Percentiles rank a stretch among this genome's conserved stretches.
phyloP scores from a whole-genome alignment of 208 protist species.

The Naegleria gruberi region DNA sequence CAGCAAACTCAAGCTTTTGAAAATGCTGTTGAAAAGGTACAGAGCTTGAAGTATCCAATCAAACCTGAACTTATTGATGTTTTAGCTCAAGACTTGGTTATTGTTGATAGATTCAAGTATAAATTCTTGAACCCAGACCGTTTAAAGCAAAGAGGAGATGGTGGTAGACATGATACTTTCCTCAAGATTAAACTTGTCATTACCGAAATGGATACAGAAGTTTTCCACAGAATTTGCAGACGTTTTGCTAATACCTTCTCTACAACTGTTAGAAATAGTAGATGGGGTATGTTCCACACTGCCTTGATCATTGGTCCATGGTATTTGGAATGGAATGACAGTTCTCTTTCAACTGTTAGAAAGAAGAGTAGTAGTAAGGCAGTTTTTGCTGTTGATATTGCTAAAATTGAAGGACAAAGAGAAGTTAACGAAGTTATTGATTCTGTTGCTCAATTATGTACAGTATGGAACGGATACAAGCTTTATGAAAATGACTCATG shows the following conservation, averaged over 20 bases:
- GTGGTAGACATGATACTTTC: not conserved
- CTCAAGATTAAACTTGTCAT: constrained; percentile 12
- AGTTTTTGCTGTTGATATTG: not conserved
- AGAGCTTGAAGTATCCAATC: not conserved
- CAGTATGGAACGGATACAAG: not conserved
- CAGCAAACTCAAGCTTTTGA: not conserved
- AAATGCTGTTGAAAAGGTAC: constrained; percentile 4
- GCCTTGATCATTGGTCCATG: constrained; percentile 14
- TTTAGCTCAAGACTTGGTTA: not conserved
- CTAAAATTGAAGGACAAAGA: not conserved
- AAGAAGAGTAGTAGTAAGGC: not conserved
- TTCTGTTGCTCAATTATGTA: not conserved
- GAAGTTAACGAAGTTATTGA: constrained; percentile 3
- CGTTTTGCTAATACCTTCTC: not conserved
- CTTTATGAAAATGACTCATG: not conserved
- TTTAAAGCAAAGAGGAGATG: not conserved
- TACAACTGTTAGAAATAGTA: not conserved
- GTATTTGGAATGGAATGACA: constrained; percentile 22
- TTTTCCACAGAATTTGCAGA: not conserved
- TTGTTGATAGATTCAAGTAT: not conserved
- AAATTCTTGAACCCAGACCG: not conserved
- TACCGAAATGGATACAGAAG: not conserved
- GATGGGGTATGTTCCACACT: constrained; percentile 14
- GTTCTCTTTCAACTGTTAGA: not conserved
- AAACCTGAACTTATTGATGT: not conserved